phyloP scores from a whole-genome alignment of 257 asterid species.

The Apocynum venetum region DNA sequence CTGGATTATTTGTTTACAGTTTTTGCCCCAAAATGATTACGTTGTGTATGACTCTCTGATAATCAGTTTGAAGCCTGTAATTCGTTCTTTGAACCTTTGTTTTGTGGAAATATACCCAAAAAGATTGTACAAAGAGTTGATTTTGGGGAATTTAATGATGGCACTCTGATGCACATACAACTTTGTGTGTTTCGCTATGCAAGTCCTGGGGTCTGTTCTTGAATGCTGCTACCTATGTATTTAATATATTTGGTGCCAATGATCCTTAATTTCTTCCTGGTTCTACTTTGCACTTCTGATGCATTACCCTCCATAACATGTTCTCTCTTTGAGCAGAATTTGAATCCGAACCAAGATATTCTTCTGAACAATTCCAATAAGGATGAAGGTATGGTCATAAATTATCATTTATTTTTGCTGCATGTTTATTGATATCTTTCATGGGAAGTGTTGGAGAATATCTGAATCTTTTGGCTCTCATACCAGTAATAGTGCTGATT shows the following conservation, averaged over 20 bases:
- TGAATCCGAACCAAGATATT: conserved; percentile 31
- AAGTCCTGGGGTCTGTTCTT: background rate
- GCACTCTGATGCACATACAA: background rate
- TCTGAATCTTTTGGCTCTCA: background rate
- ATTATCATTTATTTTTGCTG: conserved; percentile 7
- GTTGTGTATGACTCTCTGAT: background rate
- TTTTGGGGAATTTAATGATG: background rate
- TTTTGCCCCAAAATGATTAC: too few species aligned
- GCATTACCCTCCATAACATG: conserved; percentile 3
- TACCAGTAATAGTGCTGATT: background rate
- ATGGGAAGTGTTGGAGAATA: background rate
- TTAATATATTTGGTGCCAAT: background rate
- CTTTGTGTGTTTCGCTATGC: background rate
- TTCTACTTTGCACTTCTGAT: background rate
- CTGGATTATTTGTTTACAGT: background rate
- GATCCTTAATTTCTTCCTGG: background rate
- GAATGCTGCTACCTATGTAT: background rate
- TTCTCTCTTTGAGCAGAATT: conserved; percentile 43
- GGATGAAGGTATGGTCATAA: conserved; percentile 49
- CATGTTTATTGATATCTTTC: conserved; percentile 3
- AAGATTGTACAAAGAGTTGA: background rate
- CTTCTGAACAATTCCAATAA: conserved; percentile 25
- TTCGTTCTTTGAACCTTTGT: background rate
- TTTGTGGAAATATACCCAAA: background rate
- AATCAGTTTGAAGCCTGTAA: background rate